Evolutionary conservation across 176 grass and related monocot species (phyloP).

Genomic region (Phoenix roebelenii): DNA sequence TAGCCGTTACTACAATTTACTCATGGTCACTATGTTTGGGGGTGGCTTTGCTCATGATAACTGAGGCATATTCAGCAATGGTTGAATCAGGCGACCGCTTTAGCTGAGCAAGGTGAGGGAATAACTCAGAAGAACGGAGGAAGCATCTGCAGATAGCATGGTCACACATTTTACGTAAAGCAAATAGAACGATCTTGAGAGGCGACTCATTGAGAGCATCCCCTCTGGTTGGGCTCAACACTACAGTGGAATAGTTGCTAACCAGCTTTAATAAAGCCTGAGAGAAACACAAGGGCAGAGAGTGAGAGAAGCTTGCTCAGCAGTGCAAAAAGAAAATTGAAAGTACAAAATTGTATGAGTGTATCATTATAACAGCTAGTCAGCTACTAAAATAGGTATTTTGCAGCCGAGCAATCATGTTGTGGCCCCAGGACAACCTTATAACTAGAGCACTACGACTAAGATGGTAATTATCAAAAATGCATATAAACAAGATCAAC

Average conservation of each 20-base stretch:
- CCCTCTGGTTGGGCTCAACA: slow-evolving; percentile 64
- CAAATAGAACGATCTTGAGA: slow-evolving; percentile 71
- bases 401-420: too few relatives aligned
- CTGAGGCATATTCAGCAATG: slow-evolving; percentile 57
- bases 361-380: too few relatives aligned
- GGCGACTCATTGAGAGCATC: slow-evolving; percentile 66
- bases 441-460: too few relatives aligned
- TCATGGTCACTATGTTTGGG: slow-evolving; percentile 23
- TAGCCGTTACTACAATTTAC: too few relatives aligned
- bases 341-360: too few relatives aligned
- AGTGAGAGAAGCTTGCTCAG: not conserved
- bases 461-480: too few relatives aligned
- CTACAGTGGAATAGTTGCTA: slow-evolving; percentile 50
- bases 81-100: slow-evolving; percentile 56
- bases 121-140: slow-evolving; percentile 60
- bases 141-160: slow-evolving; percentile 61
- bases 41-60: slow-evolving; percentile 37
- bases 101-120: slow-evolving; percentile 52
- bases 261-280: slow-evolving; percentile 83
- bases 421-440: too few relatives aligned
- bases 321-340: not conserved
- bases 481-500: too few relatives aligned
- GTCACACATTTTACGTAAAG: slow-evolving; percentile 87
- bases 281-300: slow-evolving; percentile 1
- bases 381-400: too few relatives aligned